These are phyloP conservation scores for Pontederia crassipes DNA, from an alignment of 176 grass and related monocot species.

Conservation along the genomic window DNA sequence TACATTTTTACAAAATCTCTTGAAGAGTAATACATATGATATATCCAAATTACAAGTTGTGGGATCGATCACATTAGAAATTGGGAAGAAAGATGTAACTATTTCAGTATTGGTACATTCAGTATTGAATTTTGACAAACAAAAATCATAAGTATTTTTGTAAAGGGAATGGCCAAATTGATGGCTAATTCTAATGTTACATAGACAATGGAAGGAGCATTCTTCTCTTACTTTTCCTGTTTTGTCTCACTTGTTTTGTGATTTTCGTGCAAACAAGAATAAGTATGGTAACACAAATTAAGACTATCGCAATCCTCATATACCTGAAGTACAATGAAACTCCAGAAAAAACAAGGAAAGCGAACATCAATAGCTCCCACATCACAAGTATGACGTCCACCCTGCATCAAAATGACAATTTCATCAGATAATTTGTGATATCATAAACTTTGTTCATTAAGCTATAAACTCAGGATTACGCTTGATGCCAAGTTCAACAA, in stretches of 20 bases:
- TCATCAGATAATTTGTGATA: not conserved
- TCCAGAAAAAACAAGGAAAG: slow-evolving; percentile 25
- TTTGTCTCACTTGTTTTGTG: slow-evolving; percentile 30
- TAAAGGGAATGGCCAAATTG: too few species aligned
- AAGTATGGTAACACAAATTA: slow-evolving; percentile 26
- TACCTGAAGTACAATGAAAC: slow-evolving; percentile 33
- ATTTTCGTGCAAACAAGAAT: slow-evolving; percentile 30
- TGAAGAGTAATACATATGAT: too few species aligned
- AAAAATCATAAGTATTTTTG: too few species aligned
- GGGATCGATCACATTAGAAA: too few species aligned
- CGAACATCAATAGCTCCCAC: slow-evolving; percentile 19
- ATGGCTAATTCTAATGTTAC: slow-evolving; percentile 5
- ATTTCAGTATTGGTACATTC: too few species aligned
- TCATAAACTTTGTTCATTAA: too few species aligned
- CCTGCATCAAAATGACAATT: slow-evolving; percentile 27
- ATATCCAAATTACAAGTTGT: too few species aligned
- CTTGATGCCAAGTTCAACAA: too few species aligned
- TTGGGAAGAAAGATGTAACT: too few species aligned
- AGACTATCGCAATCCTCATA: slow-evolving; percentile 24
- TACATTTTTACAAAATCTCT: too few species aligned
- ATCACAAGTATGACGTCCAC: slow-evolving; percentile 22
- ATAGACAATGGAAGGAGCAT: slow-evolving; percentile 41
- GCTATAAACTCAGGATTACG: too few species aligned
- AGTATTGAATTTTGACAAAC: too few species aligned
- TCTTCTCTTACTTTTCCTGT: slow-evolving; percentile 34